phyloP scores from a whole-genome alignment of 352 stramenopile species.

The Globisporangium parvum region DNA sequence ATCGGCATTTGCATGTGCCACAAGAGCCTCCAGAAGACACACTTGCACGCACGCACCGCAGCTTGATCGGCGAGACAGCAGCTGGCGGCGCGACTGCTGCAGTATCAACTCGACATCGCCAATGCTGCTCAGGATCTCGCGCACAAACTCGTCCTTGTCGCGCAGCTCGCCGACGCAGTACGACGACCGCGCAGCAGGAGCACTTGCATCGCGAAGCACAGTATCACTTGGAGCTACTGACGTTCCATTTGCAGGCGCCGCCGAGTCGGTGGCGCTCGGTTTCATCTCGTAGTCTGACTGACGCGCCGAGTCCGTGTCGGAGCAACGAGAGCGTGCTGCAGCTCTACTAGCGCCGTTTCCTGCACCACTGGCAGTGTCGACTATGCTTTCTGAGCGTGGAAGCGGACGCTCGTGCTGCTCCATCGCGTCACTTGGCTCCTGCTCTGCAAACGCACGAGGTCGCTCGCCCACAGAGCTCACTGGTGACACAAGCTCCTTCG shows the following conservation, averaged over 20 bases:
- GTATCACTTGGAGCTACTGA: neutral
- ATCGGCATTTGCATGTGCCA: no score
- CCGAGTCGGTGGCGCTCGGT: neutral
- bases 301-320: no score
- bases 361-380: no score
- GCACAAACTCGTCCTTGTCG: slow-evolving; percentile 40
- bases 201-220: neutral
- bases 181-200: no score
- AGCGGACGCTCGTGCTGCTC: neutral
- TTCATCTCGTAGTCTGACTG: no score
- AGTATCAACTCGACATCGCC: slow-evolving; percentile 52
- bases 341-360: no score
- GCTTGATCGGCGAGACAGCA: neutral
- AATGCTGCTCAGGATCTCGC: slow-evolving; percentile 56
- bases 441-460: neutral
- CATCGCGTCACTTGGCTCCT: neutral
- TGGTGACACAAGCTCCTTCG: slow-evolving; percentile 7
- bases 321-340: no score
- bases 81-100: slow-evolving; percentile 21
- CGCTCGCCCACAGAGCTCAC: neutral
- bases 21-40: neutral
- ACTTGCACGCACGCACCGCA: neutral
- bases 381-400: no score
- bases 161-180: slow-evolving; percentile 12
- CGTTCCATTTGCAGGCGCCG: neutral